Evolutionary conservation across 441 rosid genomes (phyloP), one percentile per base, ranked within the genome.

Genomic region (Iberis amara): DNA sequence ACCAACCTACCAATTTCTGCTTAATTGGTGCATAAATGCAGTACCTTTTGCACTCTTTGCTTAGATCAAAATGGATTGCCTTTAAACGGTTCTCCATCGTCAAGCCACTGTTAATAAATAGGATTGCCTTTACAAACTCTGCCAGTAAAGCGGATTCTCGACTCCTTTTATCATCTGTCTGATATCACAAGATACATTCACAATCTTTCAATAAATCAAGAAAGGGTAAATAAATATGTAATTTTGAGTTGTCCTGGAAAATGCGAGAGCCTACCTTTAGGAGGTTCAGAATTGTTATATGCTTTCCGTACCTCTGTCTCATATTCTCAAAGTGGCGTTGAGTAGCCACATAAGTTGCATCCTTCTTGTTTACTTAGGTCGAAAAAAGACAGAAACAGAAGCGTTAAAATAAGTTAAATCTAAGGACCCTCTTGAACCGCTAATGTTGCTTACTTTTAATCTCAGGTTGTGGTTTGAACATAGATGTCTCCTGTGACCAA

Each of bases 401-500:
- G 42, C 31, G 21, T 36, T 33, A 12, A 57, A 27, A 47, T 23
- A 43, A 5, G 13, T 11, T 47, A 27, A 40, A 48, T 31, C 42
- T 11, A 42, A 47, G 36, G 38, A 42, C 9, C 10, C 8, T 33
- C 43, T 54, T 31, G 8, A 30, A 50, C 9, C 39, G 65, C 28
- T 15, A 11, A 54, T 48, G 37, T 11, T 37, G 44, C 76, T 41
- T 81, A 85, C 89, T 63, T 59, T 54, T 75, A 28, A 85, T 85
- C 50, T 78, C 82, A 7, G 89, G 94, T 66, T 76, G 82, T 26
- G 84, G 74, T 59, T 78, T 85, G 73, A 82, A 64, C 39, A 78
- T 61, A 10, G 94, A 80, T 39, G 83, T 68, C 64, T 77, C 89
- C 55, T 85, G 94, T 3, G 89, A 80, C 94, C 94, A 85, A 57